Evolutionary conservation across 495 filamentous ascomycete genomes (phyloP).

Genomic region (Ascodesmis nigricans): DNA sequence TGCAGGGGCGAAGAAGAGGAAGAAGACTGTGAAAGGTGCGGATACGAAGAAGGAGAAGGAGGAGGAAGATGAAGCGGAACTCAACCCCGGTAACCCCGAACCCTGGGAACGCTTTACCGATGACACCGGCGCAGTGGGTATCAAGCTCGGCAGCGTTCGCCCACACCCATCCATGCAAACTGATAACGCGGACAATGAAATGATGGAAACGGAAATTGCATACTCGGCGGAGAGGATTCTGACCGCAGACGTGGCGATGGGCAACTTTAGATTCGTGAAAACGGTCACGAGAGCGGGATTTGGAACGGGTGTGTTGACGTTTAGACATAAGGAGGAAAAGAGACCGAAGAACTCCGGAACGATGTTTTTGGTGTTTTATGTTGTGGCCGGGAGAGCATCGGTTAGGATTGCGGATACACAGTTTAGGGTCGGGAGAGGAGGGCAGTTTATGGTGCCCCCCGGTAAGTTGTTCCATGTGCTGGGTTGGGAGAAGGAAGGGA

Average conservation of each 20-base stretch:
- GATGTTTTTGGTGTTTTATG: constrained; percentile 92
- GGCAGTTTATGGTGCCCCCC: constrained; percentile 80
- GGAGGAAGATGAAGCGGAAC: constrained; percentile 30
- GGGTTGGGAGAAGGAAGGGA: background rate
- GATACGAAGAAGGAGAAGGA: constrained; percentile 21
- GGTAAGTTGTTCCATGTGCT: constrained; percentile 35
- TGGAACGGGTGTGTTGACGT: constrained; percentile 67
- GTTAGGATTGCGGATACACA: constrained; percentile 59
- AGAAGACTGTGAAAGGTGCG: constrained; percentile 21
- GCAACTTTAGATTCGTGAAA: constrained; percentile 68
- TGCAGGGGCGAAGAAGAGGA: constrained; percentile 19
- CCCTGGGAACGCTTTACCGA: constrained; percentile 29
- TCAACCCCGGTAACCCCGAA: constrained; percentile 38
- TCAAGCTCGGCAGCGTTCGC: constrained; percentile 35
- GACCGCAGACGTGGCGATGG: constrained; percentile 49
- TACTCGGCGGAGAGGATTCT: constrained; percentile 53
- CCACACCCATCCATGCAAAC: constrained; percentile 32
- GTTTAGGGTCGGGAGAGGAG: constrained; percentile 66
- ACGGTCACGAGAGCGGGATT: constrained; percentile 64
- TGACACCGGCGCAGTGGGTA: constrained; percentile 33
- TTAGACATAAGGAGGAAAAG: constrained; percentile 64
- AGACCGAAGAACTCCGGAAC: constrained; percentile 69
- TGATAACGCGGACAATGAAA: constrained; percentile 32
- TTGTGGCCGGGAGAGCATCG: constrained; percentile 50
- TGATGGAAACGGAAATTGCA: constrained; percentile 43